Percentiles rank a stretch among this genome's conserved stretches.
Evolutionary conservation across 306 rosid genomes (phyloP).

Genomic region (Inga laurina): DNA sequence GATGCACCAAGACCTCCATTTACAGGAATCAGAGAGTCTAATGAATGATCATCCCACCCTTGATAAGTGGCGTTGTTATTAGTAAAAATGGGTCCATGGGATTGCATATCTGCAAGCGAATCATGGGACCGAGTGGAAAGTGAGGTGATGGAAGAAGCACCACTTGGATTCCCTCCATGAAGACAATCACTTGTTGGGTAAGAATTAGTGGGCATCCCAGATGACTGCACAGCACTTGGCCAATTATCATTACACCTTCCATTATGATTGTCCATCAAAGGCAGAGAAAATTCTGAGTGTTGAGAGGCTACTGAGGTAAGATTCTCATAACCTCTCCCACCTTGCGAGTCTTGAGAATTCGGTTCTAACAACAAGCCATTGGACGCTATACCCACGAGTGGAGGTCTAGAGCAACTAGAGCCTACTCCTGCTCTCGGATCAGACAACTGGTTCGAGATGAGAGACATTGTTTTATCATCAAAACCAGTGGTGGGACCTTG

Average conservation of each 20-base stretch:
- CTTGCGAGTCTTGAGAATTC: conserved; percentile 46
- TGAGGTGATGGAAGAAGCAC: conserved; percentile 50
- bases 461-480: conserved; percentile 48
- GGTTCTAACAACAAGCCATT: conserved; percentile 49
- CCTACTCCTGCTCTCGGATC: conserved; percentile 51
- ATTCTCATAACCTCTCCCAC: conserved; percentile 50
- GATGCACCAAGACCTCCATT: conserved; percentile 48
- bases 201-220: conserved; percentile 55
- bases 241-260: conserved; percentile 58
- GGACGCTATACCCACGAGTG: conserved; percentile 41
- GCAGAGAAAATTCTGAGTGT: conserved; percentile 50
- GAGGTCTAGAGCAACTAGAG: conserved; percentile 38
- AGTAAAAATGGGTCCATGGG: conserved; percentile 43
- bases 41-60: conserved; percentile 67
- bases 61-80: conserved; percentile 40
- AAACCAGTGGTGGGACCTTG: conserved; percentile 45
- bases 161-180: conserved; percentile 47
- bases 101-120: conserved; percentile 46
- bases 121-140: conserved; percentile 45
- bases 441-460: conserved; percentile 50
- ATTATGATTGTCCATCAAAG: conserved; percentile 47
- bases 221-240: conserved; percentile 60
- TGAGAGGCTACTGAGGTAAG: conserved; percentile 51
- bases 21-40: conserved; percentile 51
- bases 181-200: conserved; percentile 46